Conservation (phyloP, 2,329 filamentous ascomycete genomes). For the Epichloe scottii region DNA sequence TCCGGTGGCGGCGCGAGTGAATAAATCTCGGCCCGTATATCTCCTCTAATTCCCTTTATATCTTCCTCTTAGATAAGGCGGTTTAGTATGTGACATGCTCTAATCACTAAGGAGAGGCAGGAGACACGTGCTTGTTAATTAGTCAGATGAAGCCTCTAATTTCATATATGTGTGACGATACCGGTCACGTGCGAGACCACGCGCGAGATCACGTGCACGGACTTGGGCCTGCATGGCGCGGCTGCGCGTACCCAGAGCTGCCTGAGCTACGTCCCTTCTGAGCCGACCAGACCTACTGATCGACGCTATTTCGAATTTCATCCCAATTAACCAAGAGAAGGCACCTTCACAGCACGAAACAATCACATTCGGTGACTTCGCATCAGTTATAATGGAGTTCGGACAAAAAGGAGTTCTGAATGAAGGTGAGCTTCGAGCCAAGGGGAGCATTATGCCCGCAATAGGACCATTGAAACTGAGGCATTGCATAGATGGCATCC, state of each 20-base stretch:
- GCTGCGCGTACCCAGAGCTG: slow-evolving; percentile 34
- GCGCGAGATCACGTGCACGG: slow-evolving; percentile 8
- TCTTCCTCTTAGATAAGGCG: no score
- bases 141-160: not conserved
- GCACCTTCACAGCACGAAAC: no score
- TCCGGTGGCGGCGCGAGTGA: no score
- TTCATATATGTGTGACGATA: not conserved
- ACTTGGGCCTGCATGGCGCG: slow-evolving; percentile 12
- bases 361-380: no score
- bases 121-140: no score
- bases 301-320: slow-evolving; percentile 13
- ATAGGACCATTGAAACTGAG: not conserved
- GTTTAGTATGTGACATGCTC: no score
- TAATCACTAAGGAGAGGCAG: no score
- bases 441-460: not conserved
- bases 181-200: slow-evolving; percentile 12
- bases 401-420: slow-evolving; percentile 49
- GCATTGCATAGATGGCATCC: slow-evolving; percentile 72
- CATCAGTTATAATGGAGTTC: slow-evolving; percentile 42
- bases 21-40: no score
- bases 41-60: no score
- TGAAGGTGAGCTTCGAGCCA: slow-evolving; percentile 36
- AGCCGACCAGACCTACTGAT: slow-evolving; percentile 8
- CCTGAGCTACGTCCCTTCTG: slow-evolving; percentile 28
- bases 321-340: not conserved